These are phyloP conservation scores for Rhododendron henanense DNA, from an alignment of 148 eudicot genomes.

Conservation along the genomic window DNA sequence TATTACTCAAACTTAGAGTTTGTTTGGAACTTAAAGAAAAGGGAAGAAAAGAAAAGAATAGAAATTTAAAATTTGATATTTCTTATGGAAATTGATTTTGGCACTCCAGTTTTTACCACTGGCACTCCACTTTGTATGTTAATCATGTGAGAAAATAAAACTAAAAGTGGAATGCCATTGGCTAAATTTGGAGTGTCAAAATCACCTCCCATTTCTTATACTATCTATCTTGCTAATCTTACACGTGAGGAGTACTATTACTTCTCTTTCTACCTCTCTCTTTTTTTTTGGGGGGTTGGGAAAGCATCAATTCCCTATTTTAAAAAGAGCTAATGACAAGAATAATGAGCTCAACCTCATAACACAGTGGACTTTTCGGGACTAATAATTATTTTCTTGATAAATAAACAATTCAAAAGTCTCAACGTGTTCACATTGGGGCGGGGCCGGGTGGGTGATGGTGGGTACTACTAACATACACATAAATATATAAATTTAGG, in stretches of 20 bases:
- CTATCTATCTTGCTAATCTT: background rate
- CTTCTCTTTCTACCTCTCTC: background rate
- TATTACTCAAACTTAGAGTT: no score
- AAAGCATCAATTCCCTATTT: background rate
- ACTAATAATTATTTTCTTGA: background rate
- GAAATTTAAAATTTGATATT: no score
- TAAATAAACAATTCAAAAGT: background rate
- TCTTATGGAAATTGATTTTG: no score
- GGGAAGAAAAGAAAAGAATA: no score
- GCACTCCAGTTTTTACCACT: no score
- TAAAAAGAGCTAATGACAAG: background rate
- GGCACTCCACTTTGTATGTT: no score
- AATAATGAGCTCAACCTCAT: background rate
- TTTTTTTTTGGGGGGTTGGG: background rate
- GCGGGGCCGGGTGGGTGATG: background rate
- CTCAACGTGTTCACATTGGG: background rate
- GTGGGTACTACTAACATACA: background rate
- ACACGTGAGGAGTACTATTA: background rate
- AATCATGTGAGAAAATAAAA: no score
- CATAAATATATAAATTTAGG: no score
- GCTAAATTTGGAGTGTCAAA: no score
- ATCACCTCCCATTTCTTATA: no score
- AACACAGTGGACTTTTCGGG: background rate
- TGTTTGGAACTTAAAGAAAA: no score
- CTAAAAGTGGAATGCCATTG: no score